Evolutionary conservation across 257 asterid genomes (phyloP).

Genomic region (Ocimum tenuiflorum): DNA sequence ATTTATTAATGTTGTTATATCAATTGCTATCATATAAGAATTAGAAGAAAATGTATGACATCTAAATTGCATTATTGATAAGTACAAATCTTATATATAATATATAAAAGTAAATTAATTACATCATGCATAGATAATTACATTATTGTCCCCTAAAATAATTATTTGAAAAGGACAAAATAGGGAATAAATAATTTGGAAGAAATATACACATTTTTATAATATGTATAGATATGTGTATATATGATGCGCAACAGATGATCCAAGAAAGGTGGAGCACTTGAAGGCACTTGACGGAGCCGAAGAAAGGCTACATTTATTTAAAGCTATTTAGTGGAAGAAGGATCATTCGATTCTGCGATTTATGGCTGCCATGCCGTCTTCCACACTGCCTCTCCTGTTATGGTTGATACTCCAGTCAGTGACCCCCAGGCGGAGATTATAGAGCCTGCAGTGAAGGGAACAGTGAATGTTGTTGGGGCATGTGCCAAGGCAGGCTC

Average conservation of each 20-base stretch:
- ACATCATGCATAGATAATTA: too few species aligned
- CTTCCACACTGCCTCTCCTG: conserved; percentile 34
- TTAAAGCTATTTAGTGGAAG: conserved; percentile 17
- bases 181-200: too few species aligned
- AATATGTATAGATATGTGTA: too few species aligned
- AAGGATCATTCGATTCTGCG: conserved; percentile 28
- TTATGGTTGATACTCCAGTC: neutral
- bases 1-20: too few species aligned
- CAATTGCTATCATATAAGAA: too few species aligned
- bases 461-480: conserved; percentile 41
- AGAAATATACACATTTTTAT: too few species aligned
- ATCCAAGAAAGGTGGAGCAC: conserved; percentile 20
- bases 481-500: conserved; percentile 34
- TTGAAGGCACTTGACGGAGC: conserved; percentile 30
- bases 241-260: conserved; percentile 7
- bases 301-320: conserved; percentile 23
- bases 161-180: too few species aligned
- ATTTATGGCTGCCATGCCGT: conserved; percentile 32
- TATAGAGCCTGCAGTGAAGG: conserved; percentile 47
- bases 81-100: too few species aligned
- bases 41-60: too few species aligned
- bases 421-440: conserved; percentile 33
- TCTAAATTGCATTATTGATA: too few species aligned
- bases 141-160: too few species aligned
- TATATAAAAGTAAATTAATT: too few species aligned